Conservation (phyloP, 495 filamentous ascomycete genomes). For the Parathielavia appendiculata region DNA sequence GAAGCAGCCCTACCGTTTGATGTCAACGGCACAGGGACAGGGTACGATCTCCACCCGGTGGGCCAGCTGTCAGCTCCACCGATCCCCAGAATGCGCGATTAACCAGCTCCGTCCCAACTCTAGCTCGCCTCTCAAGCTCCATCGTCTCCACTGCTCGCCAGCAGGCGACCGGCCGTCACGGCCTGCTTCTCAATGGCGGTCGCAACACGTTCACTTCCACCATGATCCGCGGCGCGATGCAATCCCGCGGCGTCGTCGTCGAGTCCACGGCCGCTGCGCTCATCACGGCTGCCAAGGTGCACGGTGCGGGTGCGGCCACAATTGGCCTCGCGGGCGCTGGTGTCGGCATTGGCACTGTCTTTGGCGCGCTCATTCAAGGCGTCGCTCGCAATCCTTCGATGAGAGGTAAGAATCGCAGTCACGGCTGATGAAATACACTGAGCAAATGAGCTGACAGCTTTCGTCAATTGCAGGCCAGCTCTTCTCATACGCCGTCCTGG, state of each 20-base stretch:
- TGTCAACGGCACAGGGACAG: conserved; percentile 21
- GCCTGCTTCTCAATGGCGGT: conserved; percentile 23
- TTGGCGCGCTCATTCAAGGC: conserved; percentile 37
- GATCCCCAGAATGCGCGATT: conserved; percentile 6
- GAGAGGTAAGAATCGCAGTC: conserved; percentile 24
- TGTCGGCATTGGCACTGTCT: conserved; percentile 39
- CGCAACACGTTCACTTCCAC: conserved; percentile 21
- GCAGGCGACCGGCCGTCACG: conserved; percentile 20
- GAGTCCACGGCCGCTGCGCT: conserved; percentile 36
- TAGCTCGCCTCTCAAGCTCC: conserved; percentile 29
- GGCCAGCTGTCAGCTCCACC: conserved; percentile 8
- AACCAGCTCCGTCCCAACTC: conserved; percentile 7
- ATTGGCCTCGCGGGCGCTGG: conserved; percentile 40
- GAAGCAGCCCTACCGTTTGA: conserved; percentile 21
- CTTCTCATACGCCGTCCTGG: conserved; percentile 39
- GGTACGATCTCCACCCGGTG: conserved; percentile 20
- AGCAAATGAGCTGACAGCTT: conserved; percentile 7
- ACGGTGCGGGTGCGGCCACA: conserved; percentile 38
- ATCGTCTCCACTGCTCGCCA: conserved; percentile 21
- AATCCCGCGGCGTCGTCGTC: conserved; percentile 30
- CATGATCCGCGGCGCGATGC: conserved; percentile 26
- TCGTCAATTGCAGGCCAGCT: conserved; percentile 26
- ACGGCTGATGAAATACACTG: neutral
- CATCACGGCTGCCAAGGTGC: conserved; percentile 34
- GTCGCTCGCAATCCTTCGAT: conserved; percentile 40